Evolutionary conservation across 495 filamentous ascomycete species (phyloP), one percentile per base, ranked within the genome.

Genomic region (Tuber calosporum): DNA sequence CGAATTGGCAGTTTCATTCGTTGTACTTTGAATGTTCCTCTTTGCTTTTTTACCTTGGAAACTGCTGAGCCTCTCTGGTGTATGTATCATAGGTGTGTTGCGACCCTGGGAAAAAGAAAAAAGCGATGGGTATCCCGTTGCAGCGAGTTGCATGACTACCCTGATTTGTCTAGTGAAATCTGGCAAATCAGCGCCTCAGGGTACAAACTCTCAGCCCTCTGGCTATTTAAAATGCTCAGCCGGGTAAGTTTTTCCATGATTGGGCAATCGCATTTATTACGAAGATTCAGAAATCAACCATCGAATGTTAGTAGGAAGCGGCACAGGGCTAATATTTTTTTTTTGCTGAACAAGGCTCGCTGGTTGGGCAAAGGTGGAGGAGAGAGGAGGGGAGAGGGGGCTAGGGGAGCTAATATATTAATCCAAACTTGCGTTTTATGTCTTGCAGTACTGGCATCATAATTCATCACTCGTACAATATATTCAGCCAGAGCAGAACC

Each of bases 171-270:
- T 26, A 34, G 53, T 62, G 53, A 62, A 34, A 34, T 62, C 11
- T 62, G 34, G 30, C 53, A 62, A 34, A 62, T 62, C 13, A 62
- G 26, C 26, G 53, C 53, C 26, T 19, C 53, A 17, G 53, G 53
- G 53, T 15, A 8, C 13, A 34, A 62, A 5, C 53, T 62, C 53
- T 62, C 53, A 62, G 53, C 53, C 53, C 53, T 34, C 53, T 62
- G 53, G 53, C 53, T 62, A 62, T 62, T 62, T 62, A 62, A 62
- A 62, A 62, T 62, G 53, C 53, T 62, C 53, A 62, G 26, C 53
- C 53, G 53, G 26, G 53, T 30, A 62, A 62, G 53, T 3, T 34
- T 15, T 17, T 62, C 26, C 26, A 62, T 62, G 53, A 62, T 62
- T 62, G 53, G 53, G 53, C 53, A 62, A 62, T 62, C 53, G 53